Percentiles rank a stretch among this genome's conserved stretches.
These are phyloP conservation scores for Podospora didyma DNA, from an alignment of 495 filamentous ascomycete genomes.

Conservation along the genomic window DNA sequence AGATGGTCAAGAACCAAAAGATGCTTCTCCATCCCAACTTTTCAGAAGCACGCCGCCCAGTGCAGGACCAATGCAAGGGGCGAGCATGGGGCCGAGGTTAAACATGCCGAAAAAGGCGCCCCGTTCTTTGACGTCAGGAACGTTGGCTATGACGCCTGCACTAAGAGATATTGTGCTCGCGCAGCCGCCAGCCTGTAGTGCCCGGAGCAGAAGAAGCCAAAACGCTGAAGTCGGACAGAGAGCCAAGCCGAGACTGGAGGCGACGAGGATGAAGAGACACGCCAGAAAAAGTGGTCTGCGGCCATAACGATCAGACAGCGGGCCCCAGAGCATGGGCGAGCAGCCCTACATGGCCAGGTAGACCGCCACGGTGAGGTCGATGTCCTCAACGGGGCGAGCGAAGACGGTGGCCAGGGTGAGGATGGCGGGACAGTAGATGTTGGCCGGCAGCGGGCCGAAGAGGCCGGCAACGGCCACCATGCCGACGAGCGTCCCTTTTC, in stretches of 20 bases:
- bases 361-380: constrained; percentile 53
- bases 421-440: constrained; percentile 62
- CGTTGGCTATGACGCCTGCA: not conserved
- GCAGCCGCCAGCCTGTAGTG: not conserved
- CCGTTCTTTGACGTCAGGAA: not conserved
- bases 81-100: not conserved
- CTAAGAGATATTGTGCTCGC: not conserved
- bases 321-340: constrained; percentile 18
- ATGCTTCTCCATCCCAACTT: not conserved
- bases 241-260: not conserved
- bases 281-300: not conserved
- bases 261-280: not conserved
- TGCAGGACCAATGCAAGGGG: not conserved
- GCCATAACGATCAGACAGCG: not conserved
- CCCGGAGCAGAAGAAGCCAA: not conserved
- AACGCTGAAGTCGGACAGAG: not conserved
- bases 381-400: constrained; percentile 41
- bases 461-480: not conserved
- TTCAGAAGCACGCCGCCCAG: not conserved
- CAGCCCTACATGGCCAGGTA: not conserved
- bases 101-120: not conserved
- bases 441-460: not conserved
- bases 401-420: constrained; percentile 41
- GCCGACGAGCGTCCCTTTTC: not conserved
- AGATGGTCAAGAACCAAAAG: not conserved